Base-by-base conservation (phyloP, 768 basidiomycete genomes). In the Lactarius evosmus region DNA sequence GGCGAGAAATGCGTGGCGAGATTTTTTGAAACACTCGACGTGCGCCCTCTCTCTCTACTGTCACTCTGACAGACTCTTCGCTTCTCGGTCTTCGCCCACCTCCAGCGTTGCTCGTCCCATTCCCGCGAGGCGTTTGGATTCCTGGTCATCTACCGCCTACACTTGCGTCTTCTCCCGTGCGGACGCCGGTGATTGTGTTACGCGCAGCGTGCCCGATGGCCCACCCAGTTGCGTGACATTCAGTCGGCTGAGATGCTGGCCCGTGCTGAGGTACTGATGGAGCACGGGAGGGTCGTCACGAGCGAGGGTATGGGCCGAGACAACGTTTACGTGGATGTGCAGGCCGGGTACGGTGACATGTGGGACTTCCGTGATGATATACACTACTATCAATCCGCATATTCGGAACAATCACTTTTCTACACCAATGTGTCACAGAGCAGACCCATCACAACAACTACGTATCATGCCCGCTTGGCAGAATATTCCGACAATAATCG, bases 21-120 rank as follows among this genome's bases (percentile, higher is more conserved):
- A 77, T 86, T 68, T 72, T 86, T 91, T 74, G 84, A 89, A 72
- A 88, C 76, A 62, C 89, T 85, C 89, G 89, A 93, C 50, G 84
- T 85, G 66, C 91, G 83, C 16, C 77, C 74, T 54, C n/a, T n/a
- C 17, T 40, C 38, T 19, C 38, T 40, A 40, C 17, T 19, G 16
- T n/a, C n/a, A n/a, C n/a, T n/a, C n/a, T n/a, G n/a, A n/a, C n/a
- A n/a, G n/a, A n/a, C n/a, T n/a, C n/a, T n/a, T n/a, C n/a, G n/a
- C n/a, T n/a, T n/a, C n/a, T n/a, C 38, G 7, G 38, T 7, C 17
- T 40, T 40, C 17, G 2, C 38, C 7, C 1, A 16, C 17, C 17
- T 40, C 36, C 36, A 12, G 17, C 17, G 17, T 40, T 40, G 6
- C 19, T 40, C 17, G 6, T 19, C 38, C 7, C 38, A 19, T 40